Percentiles rank a stretch among this genome's conserved stretches.
Conservation (phyloP, 2,329 filamentous ascomycete genomes). For the Macrophomina pseudophaseolina region DNA sequence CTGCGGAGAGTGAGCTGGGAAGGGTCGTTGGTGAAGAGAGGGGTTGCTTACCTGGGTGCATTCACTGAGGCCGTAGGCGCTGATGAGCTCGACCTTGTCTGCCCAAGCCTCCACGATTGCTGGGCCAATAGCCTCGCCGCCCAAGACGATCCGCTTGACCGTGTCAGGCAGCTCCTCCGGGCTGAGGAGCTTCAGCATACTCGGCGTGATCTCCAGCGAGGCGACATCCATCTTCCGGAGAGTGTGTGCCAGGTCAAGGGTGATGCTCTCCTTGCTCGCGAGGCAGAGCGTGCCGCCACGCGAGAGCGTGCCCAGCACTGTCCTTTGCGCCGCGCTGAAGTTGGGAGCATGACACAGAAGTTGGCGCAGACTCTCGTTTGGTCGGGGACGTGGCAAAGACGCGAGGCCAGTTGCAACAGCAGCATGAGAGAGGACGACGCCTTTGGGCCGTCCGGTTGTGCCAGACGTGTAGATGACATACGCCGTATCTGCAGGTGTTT, state of each 20-base stretch:
- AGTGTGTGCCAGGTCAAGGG: slow-evolving; percentile 52
- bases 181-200: slow-evolving; percentile 40
- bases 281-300: slow-evolving; percentile 62
- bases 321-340: slow-evolving; percentile 11
- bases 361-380: background rate
- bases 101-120: slow-evolving; percentile 46
- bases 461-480: slow-evolving; percentile 26
- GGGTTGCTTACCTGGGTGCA: slow-evolving; percentile 30
- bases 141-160: slow-evolving; percentile 40
- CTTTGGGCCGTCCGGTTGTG: slow-evolving; percentile 22
- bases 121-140: slow-evolving; percentile 42
- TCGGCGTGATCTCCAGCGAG: slow-evolving; percentile 53
- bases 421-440: slow-evolving; percentile 17
- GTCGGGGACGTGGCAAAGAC: background rate
- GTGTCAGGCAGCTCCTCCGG: slow-evolving; percentile 29
- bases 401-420: slow-evolving; percentile 4
- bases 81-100: slow-evolving; percentile 41
- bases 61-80: slow-evolving; percentile 49
- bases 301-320: slow-evolving; percentile 33
- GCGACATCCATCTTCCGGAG: slow-evolving; percentile 60
- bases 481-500: background rate
- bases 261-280: slow-evolving; percentile 58
- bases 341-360: slow-evolving; percentile 3
- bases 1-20: background rate
- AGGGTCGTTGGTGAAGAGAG: background rate